Conservation (phyloP, 2,329 filamentous ascomycete species). For the Fusarium sp. region DNA sequence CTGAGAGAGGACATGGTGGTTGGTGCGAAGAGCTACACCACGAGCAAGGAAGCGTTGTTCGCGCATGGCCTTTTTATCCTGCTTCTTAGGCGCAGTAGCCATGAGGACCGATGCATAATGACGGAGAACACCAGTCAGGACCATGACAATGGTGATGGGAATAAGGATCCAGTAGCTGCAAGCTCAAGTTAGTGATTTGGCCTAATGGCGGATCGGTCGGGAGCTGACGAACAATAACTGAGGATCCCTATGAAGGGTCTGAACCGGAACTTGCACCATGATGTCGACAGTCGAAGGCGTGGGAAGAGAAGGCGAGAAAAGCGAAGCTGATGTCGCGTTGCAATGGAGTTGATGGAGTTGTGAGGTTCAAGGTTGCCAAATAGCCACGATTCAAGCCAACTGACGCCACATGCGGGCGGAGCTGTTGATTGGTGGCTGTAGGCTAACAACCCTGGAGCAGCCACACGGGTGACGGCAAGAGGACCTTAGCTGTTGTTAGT, state of each 20-base stretch:
- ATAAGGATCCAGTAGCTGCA: conserved; percentile 97
- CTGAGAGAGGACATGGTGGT: conserved; percentile 82
- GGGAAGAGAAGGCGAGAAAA: conserved; percentile 1
- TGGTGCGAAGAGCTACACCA: conserved; percentile 84
- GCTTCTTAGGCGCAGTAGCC: conserved; percentile 83
- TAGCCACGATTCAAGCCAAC: conserved; percentile 35
- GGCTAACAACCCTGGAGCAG: conserved; percentile 12
- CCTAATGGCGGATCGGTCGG: background rate
- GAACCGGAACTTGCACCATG: conserved; percentile 88
- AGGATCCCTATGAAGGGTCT: conserved; percentile 98
- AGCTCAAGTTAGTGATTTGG: conserved; percentile 37
- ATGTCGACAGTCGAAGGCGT: conserved; percentile 32
- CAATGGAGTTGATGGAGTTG: conserved; percentile 24
- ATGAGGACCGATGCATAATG: conserved; percentile 97
- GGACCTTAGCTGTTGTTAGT: conserved; percentile 6
- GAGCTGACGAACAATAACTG: conserved; percentile 84
- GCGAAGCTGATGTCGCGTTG: conserved; percentile 25
- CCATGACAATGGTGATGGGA: conserved; percentile 97
- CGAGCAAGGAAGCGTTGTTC: conserved; percentile 88
- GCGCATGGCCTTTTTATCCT: conserved; percentile 78
- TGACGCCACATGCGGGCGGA: conserved; percentile 29
- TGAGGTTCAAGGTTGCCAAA: conserved; percentile 32
- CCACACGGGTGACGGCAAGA: conserved; percentile 21
- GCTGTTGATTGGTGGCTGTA: conserved; percentile 11
- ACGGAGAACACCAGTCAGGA: conserved; percentile 92